Evolutionary conservation across 768 basidiomycete genomes (phyloP).

Genomic region (Heimioporus sp.): DNA sequence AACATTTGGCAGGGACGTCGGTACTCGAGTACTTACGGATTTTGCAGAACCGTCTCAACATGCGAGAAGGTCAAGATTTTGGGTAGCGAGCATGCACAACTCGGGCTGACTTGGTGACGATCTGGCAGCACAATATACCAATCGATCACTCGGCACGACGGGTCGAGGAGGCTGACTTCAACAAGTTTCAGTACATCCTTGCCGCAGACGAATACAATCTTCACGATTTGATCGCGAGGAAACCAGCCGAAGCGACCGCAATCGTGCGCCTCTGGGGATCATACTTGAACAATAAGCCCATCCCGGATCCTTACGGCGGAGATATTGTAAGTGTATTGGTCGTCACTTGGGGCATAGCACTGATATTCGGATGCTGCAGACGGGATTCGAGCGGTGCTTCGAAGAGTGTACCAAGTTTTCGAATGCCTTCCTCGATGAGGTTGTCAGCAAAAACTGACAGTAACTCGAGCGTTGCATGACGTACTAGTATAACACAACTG

Average conservation of each 20-base stretch:
- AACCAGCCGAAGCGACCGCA: constrained; percentile 55
- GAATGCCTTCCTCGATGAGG: constrained; percentile 75
- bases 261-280: constrained; percentile 78
- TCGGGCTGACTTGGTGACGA: background rate
- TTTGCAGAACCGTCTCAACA: constrained; percentile 59
- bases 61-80: constrained; percentile 59
- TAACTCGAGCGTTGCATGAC: background rate
- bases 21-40: background rate
- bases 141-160: constrained; percentile 71
- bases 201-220: constrained; percentile 82
- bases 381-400: constrained; percentile 77
- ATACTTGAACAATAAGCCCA: constrained; percentile 65
- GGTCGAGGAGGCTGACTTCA: constrained; percentile 65
- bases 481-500: constrained; percentile 8
- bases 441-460: constrained; percentile 35
- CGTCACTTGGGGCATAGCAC: background rate
- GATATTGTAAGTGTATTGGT: constrained; percentile 46
- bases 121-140: constrained; percentile 70
- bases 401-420: constrained; percentile 72
- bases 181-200: constrained; percentile 77
- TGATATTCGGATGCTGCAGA: constrained; percentile 24
- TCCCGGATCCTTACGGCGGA: constrained; percentile 86
- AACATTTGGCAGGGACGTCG: background rate
- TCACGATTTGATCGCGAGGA: constrained; percentile 52
- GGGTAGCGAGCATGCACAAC: background rate